Conservation (phyloP, 2,329 filamentous ascomycete genomes). For the Colletotrichum simmondsii region DNA sequence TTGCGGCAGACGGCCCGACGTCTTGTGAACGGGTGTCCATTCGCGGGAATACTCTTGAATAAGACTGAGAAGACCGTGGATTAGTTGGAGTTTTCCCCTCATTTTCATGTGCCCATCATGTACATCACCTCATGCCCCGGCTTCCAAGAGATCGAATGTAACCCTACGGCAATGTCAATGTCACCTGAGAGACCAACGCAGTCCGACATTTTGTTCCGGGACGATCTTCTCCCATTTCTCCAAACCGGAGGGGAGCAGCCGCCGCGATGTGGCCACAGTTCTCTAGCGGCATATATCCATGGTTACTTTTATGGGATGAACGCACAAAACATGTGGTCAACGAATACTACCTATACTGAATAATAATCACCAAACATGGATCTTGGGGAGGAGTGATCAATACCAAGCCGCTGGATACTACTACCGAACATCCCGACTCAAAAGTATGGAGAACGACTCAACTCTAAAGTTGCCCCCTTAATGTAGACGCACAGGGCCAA, state of each 20-base stretch:
- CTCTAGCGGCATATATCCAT: neutral
- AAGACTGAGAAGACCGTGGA: neutral
- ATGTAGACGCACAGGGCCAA: conserved; percentile 19
- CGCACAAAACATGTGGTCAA: neutral
- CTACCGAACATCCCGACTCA: neutral
- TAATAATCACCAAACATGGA: neutral
- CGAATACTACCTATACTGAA: neutral
- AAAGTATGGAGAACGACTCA: neutral
- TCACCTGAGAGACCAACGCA: conserved; percentile 14
- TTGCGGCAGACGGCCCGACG: conserved; percentile 1
- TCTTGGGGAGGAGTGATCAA: neutral
- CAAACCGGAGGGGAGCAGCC: conserved; percentile 12
- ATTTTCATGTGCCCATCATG: neutral
- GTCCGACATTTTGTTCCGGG: neutral
- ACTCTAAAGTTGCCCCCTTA: neutral
- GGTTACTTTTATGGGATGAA: neutral
- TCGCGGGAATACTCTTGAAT: neutral
- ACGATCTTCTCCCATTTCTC: conserved; percentile 8
- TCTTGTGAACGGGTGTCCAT: neutral
- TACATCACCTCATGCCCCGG: conserved; percentile 7
- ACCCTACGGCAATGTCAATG: conserved; percentile 8
- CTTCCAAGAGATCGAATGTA: conserved; percentile 27
- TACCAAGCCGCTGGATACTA: conserved; percentile 21
- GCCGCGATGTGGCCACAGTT: neutral
- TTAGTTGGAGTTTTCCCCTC: conserved; percentile 1